Evolutionary conservation across 1,284 basidiomycete species (phyloP).

Genomic region (Apiotrichum veenhuisii): DNA sequence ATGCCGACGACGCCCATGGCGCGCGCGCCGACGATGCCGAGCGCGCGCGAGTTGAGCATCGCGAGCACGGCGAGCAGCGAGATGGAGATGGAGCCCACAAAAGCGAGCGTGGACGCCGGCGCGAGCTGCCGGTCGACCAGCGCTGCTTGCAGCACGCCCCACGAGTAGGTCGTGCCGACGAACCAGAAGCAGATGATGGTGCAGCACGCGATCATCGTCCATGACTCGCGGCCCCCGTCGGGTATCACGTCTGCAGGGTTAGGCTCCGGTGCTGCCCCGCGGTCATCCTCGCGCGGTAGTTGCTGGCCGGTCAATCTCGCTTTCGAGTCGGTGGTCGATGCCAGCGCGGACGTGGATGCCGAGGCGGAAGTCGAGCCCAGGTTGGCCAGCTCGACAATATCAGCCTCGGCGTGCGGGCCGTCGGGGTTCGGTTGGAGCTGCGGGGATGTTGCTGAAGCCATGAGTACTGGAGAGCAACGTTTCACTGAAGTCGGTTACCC

Average conservation of each 20-base stretch:
- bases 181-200: conserved; percentile 17
- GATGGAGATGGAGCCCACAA: conserved; percentile 37
- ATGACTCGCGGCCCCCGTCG: conserved; percentile 12
- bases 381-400: no score
- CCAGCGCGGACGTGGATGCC: no score
- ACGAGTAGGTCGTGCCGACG: conserved; percentile 40
- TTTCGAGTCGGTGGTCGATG: no score
- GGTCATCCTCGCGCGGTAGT: no score
- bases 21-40: conserved; percentile 32
- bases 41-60: conserved; percentile 34
- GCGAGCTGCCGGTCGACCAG: conserved; percentile 35
- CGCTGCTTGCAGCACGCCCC: conserved; percentile 38
- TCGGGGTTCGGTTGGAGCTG: no score
- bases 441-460: no score
- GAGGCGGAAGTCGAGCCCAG: no score
- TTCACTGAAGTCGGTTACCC: no score
- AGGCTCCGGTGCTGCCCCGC: no score
- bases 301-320: no score
- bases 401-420: no score
- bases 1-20: conserved; percentile 28
- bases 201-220: conserved; percentile 4
- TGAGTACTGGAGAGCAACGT: no score
- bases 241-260: background rate
- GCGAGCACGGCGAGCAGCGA: conserved; percentile 33
- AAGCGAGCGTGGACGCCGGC: conserved; percentile 38